Percentiles rank a stretch among this genome's conserved stretches.
Evolutionary conservation across 2,329 filamentous ascomycete genomes (phyloP).

Genomic region (Aspergillus aculeatus): DNA sequence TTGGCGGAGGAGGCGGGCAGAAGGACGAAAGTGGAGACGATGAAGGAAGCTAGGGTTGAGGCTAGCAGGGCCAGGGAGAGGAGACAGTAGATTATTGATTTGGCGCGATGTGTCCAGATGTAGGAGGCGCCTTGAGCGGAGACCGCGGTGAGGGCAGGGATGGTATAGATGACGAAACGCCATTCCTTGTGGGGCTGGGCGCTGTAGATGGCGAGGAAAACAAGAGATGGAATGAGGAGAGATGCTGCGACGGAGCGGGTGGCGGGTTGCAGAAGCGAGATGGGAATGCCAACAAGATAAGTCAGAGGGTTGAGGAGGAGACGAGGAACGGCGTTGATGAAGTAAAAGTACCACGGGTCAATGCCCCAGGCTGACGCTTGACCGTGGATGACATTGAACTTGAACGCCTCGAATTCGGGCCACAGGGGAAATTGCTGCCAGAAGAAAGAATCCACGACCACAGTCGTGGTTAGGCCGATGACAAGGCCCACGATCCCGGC

Average conservation of each 20-base stretch:
- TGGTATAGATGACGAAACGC: slow-evolving; percentile 86
- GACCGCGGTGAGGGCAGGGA: slow-evolving; percentile 76
- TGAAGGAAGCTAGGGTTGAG: slow-evolving; percentile 62
- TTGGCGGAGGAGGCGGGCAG: slow-evolving; percentile 82
- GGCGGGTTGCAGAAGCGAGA: slow-evolving; percentile 53
- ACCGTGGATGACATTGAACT: slow-evolving; percentile 84
- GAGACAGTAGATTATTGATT: slow-evolving; percentile 57
- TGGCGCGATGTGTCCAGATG: slow-evolving; percentile 65
- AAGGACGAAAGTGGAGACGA: slow-evolving; percentile 66
- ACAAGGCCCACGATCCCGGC: slow-evolving; percentile 65
- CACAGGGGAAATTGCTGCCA: slow-evolving; percentile 79
- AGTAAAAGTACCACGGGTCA: slow-evolving; percentile 83
- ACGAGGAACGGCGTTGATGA: slow-evolving; percentile 74
- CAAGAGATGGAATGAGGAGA: slow-evolving; percentile 63
- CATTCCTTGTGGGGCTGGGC: slow-evolving; percentile 93
- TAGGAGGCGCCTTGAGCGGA: slow-evolving; percentile 72
- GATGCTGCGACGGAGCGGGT: slow-evolving; percentile 52
- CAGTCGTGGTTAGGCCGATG: slow-evolving; percentile 66
- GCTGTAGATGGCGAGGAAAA: slow-evolving; percentile 79
- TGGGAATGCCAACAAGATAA: slow-evolving; percentile 52
- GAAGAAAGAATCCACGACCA: slow-evolving; percentile 85
- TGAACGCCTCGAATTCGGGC: slow-evolving; percentile 87
- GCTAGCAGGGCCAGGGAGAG: slow-evolving; percentile 56
- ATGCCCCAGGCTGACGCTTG: slow-evolving; percentile 85
- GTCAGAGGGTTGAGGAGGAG: slow-evolving; percentile 77